phyloP scores from a whole-genome alignment of 73 alveolate genomes.

The Paramecium biaurelia region DNA sequence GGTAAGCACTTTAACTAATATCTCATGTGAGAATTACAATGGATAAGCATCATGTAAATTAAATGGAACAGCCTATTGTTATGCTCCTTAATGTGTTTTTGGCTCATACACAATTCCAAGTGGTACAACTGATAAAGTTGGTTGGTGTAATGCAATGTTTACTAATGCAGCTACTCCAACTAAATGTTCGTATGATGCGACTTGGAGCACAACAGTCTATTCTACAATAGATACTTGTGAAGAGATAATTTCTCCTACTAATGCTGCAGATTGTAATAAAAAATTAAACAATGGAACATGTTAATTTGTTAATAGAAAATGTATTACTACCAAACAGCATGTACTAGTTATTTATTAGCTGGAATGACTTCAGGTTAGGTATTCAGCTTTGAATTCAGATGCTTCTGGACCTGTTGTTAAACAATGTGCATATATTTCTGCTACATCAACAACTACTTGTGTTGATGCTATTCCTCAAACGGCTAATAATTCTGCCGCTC shows the following conservation, averaged over 20 bases:
- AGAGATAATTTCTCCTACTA: background rate
- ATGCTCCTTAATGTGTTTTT: background rate
- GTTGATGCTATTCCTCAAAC: background rate
- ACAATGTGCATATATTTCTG: background rate
- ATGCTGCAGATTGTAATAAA: background rate
- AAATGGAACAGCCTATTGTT: background rate
- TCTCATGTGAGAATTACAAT: background rate
- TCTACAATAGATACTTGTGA: background rate
- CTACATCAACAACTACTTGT: background rate
- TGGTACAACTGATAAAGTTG: too few species aligned
- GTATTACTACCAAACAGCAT: background rate
- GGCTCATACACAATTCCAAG: background rate
- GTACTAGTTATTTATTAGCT: background rate
- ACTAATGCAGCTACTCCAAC: background rate
- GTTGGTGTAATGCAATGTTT: background rate
- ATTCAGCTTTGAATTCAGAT: background rate
- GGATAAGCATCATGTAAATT: background rate
- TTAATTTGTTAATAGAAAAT: background rate
- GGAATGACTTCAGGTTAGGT: background rate
- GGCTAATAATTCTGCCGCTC: background rate
- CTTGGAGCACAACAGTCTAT: background rate
- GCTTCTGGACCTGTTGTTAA: background rate
- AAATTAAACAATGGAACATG: background rate
- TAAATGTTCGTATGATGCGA: background rate
- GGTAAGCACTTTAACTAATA: background rate